Conservation (phyloP, 2,329 filamentous ascomycete species). For the Ampelomyces quisqualis region DNA sequence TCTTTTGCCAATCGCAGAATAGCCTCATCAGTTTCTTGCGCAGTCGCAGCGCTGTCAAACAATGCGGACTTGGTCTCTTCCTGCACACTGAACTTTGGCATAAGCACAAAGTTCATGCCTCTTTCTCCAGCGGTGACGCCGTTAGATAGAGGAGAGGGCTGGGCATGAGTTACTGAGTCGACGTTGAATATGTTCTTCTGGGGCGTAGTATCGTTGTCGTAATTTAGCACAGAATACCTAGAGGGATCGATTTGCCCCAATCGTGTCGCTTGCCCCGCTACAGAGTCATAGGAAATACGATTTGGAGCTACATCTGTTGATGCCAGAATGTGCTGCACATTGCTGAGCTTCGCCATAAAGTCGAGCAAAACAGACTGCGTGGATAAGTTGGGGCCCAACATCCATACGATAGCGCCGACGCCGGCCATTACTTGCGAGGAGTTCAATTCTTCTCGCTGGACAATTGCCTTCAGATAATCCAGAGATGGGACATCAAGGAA, state of each 20-base stretch:
- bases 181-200: conserved; percentile 32
- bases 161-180: conserved; percentile 2
- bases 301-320: conserved; percentile 74
- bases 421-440: conserved; percentile 64
- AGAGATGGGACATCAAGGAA: conserved; percentile 74
- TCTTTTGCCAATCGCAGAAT: conserved; percentile 57
- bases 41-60: conserved; percentile 52
- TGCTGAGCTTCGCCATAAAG: conserved; percentile 66
- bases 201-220: conserved; percentile 57
- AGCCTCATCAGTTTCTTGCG: conserved; percentile 46
- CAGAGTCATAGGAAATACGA: conserved; percentile 67
- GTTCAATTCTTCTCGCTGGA: conserved; percentile 72
- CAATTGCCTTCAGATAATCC: conserved; percentile 68
- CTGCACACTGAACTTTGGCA: conserved; percentile 48
- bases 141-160: conserved; percentile 12
- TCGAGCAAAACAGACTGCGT: conserved; percentile 62
- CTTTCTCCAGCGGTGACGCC: conserved; percentile 40
- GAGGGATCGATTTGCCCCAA: conserved; percentile 71
- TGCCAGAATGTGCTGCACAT: conserved; percentile 74
- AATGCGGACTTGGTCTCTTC: conserved; percentile 26
- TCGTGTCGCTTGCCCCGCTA: conserved; percentile 65
- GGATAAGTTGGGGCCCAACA: conserved; percentile 68
- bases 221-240: conserved; percentile 69
- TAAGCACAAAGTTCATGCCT: conserved; percentile 48
- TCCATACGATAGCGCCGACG: conserved; percentile 75